phyloP scores from a whole-genome alignment of 805 yeast species.

The Metschnikowia peoriensis region DNA sequence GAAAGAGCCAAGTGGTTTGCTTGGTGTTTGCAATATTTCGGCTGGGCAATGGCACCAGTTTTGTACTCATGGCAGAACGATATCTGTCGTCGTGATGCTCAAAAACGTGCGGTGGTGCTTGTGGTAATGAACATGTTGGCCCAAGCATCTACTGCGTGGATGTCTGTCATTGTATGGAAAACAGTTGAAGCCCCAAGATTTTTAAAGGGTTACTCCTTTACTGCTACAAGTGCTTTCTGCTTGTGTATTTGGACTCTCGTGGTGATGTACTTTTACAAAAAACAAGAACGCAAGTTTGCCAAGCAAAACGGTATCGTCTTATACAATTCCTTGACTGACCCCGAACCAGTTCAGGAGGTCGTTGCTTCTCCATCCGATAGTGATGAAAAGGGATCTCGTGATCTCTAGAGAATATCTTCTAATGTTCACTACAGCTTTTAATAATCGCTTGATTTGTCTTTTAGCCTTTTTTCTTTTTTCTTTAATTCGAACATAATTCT shows the following conservation, averaged over 20 bases:
- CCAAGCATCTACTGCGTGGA: slow-evolving; percentile 55
- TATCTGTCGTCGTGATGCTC: slow-evolving; percentile 54
- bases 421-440: too few relatives aligned
- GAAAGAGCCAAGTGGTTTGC: slow-evolving; percentile 64
- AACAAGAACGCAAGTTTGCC: slow-evolving; percentile 31
- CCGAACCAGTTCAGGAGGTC: slow-evolving; percentile 14
- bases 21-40: slow-evolving; percentile 55
- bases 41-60: slow-evolving; percentile 66
- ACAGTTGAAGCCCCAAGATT: slow-evolving; percentile 59
- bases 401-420: neutral
- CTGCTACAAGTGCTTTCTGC: slow-evolving; percentile 46
- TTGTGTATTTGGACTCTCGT: slow-evolving; percentile 50
- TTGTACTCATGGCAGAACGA: slow-evolving; percentile 58
- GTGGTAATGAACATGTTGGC: slow-evolving; percentile 55
- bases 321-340: slow-evolving; percentile 23
- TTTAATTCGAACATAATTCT: too few relatives aligned
- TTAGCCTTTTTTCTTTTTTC: too few relatives aligned
- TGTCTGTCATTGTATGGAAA: slow-evolving; percentile 47
- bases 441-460: too few relatives aligned
- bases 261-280: slow-evolving; percentile 47
- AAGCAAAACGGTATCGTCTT: slow-evolving; percentile 36
- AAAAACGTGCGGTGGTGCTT: slow-evolving; percentile 54
- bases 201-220: slow-evolving; percentile 51
- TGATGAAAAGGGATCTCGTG: slow-evolving; percentile 5
- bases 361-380: slow-evolving; percentile 1